Conservation (phyloP, 108 stramenopile species). For the Epithemia pelagica region DNA sequence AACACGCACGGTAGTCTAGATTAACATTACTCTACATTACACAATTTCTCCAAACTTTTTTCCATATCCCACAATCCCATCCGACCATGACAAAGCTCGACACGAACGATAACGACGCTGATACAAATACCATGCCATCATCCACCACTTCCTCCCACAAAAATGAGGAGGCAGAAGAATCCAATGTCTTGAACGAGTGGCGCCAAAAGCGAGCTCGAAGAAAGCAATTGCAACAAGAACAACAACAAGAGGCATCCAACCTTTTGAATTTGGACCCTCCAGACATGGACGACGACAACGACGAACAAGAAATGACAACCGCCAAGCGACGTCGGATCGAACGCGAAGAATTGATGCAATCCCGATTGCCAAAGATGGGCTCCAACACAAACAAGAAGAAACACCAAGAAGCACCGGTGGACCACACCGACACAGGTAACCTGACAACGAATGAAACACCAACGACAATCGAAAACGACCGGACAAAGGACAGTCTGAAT, state of each 20-base stretch:
- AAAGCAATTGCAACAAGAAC: not conserved
- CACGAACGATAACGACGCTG: too few species aligned
- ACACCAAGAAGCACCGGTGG: not conserved
- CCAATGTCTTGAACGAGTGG: too few species aligned
- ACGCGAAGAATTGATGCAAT: conserved; percentile 10
- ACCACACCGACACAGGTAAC: not conserved
- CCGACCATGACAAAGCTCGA: too few species aligned
- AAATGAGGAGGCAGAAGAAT: too few species aligned
- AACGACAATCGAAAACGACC: not conserved
- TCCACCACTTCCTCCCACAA: too few species aligned
- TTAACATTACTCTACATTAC: too few species aligned
- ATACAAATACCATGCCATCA: too few species aligned
- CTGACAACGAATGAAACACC: conserved; percentile 3
- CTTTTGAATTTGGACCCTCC: not conserved
- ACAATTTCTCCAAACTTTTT: too few species aligned
- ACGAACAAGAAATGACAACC: conserved; percentile 3
- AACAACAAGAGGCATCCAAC: not conserved
- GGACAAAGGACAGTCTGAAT: not conserved
- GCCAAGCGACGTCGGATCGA: conserved; percentile 23
- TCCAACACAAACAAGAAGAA: not conserved
- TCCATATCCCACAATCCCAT: too few species aligned
- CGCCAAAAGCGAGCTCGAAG: not conserved
- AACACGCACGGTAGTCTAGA: too few species aligned
- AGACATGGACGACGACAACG: conserved; percentile 4
- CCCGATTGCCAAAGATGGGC: not conserved